These are phyloP conservation scores for Neonectria neomacrospora DNA, from an alignment of 2,329 filamentous ascomycete species.

Conservation along the genomic window DNA sequence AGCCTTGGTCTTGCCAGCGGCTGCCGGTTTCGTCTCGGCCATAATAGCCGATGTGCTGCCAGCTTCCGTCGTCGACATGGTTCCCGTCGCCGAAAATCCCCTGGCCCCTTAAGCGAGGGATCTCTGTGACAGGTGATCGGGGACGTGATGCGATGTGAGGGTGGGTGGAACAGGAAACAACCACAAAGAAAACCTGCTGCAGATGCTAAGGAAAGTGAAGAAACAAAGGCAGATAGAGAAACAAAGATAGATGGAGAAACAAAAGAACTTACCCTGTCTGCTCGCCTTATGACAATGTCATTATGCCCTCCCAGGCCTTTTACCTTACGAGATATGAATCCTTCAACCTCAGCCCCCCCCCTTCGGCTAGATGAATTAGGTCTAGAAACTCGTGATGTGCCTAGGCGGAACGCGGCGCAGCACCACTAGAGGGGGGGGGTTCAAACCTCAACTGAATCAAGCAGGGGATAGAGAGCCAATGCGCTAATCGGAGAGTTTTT, in stretches of 20 bases:
- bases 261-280: background rate
- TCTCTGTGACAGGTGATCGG: background rate
- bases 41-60: slow-evolving; percentile 17
- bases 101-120: background rate
- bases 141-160: background rate
- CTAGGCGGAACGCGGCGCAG: background rate
- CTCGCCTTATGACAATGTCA: background rate
- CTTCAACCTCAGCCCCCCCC: background rate
- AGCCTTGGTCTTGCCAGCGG: slow-evolving; percentile 19
- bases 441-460: background rate
- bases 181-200: background rate
- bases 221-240: background rate
- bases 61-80: slow-evolving; percentile 12
- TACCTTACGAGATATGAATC: background rate
- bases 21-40: slow-evolving; percentile 21
- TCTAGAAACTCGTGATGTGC: background rate
- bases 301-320: background rate
- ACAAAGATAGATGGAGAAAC: background rate
- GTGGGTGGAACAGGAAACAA: background rate
- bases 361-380: background rate
- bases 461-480: background rate
- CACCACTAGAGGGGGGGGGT: background rate
- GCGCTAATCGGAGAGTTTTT: background rate
- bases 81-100: background rate
- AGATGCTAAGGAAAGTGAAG: background rate